phyloP scores from a whole-genome alignment of 768 basidiomycete species.

The Lyophyllum decastes region DNA sequence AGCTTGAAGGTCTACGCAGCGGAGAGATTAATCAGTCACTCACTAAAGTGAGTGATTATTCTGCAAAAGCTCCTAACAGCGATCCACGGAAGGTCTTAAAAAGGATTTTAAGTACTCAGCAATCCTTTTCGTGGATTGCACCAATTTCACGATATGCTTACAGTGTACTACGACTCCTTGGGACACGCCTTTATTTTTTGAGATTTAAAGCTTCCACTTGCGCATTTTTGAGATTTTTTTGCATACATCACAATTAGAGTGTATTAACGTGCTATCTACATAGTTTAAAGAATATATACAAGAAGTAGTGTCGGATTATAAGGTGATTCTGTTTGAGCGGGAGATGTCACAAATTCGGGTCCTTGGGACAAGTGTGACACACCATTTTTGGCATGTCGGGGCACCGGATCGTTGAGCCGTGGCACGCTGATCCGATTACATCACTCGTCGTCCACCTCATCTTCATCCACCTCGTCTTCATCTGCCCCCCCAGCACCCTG shows the following conservation, averaged over 20 bases:
- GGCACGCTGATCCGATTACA: not conserved
- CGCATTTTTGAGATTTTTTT: not conserved
- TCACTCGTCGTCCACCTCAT: conserved; percentile 10
- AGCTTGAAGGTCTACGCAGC: conserved; percentile 44
- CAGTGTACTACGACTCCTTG: conserved; percentile 3
- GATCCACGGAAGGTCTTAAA: conserved; percentile 24
- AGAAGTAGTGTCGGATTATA: not conserved
- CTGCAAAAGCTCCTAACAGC: not conserved
- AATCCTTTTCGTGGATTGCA: conserved; percentile 41
- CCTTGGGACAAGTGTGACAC: conserved; percentile 16
- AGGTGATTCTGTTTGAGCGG: not conserved
- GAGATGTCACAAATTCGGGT: not conserved
- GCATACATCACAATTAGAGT: not conserved
- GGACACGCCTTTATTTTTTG: not conserved
- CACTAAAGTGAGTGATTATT: conserved; percentile 27
- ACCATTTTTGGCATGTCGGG: not conserved
- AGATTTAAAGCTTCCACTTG: not conserved
- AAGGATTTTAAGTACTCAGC: conserved; percentile 39
- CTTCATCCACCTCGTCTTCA: conserved; percentile 7
- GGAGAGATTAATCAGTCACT: conserved; percentile 36
- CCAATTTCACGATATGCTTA: conserved; percentile 38
- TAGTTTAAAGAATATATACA: not conserved
- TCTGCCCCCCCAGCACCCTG: not conserved
- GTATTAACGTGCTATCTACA: not conserved
- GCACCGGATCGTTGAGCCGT: not conserved